Conservation (phyloP, 805 yeast genomes). For the Starmerella apis region DNA sequence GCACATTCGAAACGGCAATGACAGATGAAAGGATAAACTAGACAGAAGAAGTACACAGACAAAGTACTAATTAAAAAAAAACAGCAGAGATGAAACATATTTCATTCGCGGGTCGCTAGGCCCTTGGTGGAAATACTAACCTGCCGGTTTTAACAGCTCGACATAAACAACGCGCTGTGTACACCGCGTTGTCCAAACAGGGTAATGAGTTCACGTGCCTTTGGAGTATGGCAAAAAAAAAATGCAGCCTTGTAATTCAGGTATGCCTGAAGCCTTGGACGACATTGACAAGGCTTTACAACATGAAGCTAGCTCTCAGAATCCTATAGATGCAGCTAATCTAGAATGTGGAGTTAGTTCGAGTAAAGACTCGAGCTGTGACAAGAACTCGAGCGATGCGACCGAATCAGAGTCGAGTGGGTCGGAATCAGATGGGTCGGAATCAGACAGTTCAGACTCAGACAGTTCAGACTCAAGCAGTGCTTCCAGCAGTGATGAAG, state of each 20-base stretch:
- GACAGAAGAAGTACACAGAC: not conserved
- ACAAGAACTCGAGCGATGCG: not conserved
- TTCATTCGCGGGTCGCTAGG: too few species aligned
- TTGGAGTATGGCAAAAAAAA: not conserved
- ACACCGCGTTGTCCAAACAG: too few species aligned
- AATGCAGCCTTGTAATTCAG: not conserved
- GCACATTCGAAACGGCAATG: not conserved
- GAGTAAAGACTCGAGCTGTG: not conserved
- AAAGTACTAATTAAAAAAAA: not conserved
- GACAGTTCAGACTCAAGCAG: too few species aligned
- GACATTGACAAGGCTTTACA: conserved; percentile 14
- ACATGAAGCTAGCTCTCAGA: too few species aligned
- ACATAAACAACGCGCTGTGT: too few species aligned
- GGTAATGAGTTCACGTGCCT: conserved; percentile 2
- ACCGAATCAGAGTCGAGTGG: not conserved
- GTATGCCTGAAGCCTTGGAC: conserved; percentile 4
- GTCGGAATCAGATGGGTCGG: too few species aligned
- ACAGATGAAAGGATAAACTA: not conserved
- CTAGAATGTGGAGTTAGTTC: not conserved
- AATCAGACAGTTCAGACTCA: too few species aligned
- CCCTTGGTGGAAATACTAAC: too few species aligned
- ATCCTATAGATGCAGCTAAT: too few species aligned
- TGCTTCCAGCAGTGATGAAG: too few species aligned
- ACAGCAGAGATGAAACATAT: too few species aligned
- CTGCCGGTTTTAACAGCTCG: too few species aligned